Evolutionary conservation across 768 basidiomycete species (phyloP).

Genomic region (Leccinellum rugosiceps): DNA sequence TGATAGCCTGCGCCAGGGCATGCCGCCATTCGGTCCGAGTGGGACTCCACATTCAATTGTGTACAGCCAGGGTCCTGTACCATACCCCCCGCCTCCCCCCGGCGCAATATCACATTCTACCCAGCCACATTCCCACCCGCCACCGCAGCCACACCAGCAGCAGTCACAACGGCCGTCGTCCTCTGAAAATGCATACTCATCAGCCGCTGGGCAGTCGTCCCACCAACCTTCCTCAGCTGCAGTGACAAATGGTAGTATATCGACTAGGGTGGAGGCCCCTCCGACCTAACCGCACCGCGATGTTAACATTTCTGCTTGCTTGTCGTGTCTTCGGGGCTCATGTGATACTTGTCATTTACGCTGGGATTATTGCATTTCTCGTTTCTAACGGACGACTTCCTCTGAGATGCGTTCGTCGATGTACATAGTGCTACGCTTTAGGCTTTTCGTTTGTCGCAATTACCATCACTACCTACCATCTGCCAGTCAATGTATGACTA

Average conservation of each 20-base stretch:
- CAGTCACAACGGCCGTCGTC: constrained; percentile 52
- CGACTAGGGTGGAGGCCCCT: constrained; percentile 42
- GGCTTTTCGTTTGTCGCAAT: constrained; percentile 6
- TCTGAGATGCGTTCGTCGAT: constrained; percentile 20
- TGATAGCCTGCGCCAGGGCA: constrained; percentile 57
- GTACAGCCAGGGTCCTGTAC: constrained; percentile 49
- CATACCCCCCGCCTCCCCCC: constrained; percentile 46
- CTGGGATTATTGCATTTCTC: constrained; percentile 22
- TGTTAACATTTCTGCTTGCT: constrained; percentile 1
- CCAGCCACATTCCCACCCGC: constrained; percentile 32
- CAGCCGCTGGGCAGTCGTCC: constrained; percentile 35
- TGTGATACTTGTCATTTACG: constrained; percentile 20
- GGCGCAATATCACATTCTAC: constrained; percentile 43
- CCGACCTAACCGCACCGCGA: constrained; percentile 29
- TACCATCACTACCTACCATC: constrained; percentile 18
- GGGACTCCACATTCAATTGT: constrained; percentile 48
- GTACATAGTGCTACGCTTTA: constrained; percentile 28
- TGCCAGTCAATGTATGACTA: constrained; percentile 12
- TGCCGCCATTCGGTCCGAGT: constrained; percentile 48
- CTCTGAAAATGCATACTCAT: constrained; percentile 55
- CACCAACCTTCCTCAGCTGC: constrained; percentile 27
- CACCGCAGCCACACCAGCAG: constrained; percentile 29
- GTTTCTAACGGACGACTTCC: constrained; percentile 25
- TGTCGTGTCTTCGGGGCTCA: constrained; percentile 10
- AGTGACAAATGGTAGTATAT: constrained; percentile 40